Evolutionary conservation across 192 early-diverging fungal genomes (phyloP), one percentile per base, ranked within the genome.

Genomic region (Podila horticola): DNA sequence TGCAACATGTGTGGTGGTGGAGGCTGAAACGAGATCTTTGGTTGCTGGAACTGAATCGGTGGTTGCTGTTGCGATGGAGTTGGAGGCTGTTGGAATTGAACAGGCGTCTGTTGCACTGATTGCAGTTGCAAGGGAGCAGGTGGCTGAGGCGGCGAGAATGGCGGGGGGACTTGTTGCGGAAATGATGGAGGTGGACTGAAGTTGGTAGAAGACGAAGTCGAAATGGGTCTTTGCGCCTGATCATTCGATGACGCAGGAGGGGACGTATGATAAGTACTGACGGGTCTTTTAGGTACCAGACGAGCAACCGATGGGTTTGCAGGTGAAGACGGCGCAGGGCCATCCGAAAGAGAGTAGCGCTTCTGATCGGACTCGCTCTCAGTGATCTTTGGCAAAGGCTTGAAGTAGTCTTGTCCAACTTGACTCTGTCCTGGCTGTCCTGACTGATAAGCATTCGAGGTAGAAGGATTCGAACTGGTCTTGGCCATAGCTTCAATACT

Each of bases 401-500:
- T 79, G 63, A 69, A 81, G 34, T 38, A 15, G 38, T 81, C 67
- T 4, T 31, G 48, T 10, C 30, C 22, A 11, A 49, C 36, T 41
- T 65, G 64, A 26, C 26, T 50, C 45, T 31, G 66, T 30, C 59
- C 12, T 69, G 66, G 4, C 26, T 30, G 66, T 30, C 59, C 12
- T 69, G 66, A 2, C 26, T 30, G 33, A 0, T 66, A 26, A 64
- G 61, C 10, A 15, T 26, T 30, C 17, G 13, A 33, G n/a, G 22
- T 52, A 29, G 70, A 48, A 1, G 61, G 38, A 13, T 20, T 58
- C 11, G 69, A 49, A 3, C 63, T 58, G 7, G 77, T 58, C 31
- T 45, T 72, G 3, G 66, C 48, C 77, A 81, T 73, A 1, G 77
- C 77, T 34, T 81, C 77, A n/a, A 81, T 65, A 24, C 77, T 81